Percentiles rank a stretch among this genome's conserved stretches.
phyloP scores from a whole-genome alignment of 352 stramenopile genomes.

The Pythium monospermum region DNA sequence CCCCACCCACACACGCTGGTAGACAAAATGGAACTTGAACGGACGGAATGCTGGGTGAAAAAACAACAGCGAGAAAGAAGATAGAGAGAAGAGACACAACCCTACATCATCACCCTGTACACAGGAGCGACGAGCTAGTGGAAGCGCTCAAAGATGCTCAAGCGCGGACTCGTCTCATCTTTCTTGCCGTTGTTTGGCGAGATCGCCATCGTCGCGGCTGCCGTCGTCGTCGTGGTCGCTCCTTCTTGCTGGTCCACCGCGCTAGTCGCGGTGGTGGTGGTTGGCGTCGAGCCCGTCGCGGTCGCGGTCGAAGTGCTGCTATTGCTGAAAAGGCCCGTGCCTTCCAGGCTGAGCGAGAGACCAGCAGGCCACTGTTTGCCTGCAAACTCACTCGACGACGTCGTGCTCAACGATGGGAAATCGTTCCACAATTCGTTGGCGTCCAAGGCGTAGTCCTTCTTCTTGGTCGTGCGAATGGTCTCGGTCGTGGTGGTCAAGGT shows the following conservation, averaged over 20 bases:
- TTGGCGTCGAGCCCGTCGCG: constrained; percentile 25
- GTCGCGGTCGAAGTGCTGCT: constrained; percentile 21
- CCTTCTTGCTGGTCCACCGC: constrained; percentile 15
- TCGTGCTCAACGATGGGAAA: constrained; percentile 40
- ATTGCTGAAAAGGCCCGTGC: constrained; percentile 20
- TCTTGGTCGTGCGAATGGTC: constrained; percentile 19
- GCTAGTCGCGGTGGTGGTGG: constrained; percentile 3
- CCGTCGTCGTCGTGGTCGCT: constrained; percentile 25
- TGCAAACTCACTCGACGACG: constrained; percentile 22
- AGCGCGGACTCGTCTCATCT: constrained; percentile 65
- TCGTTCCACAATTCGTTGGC: constrained; percentile 78
- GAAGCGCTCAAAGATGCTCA: constrained; percentile 83
- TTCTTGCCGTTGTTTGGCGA: too few relatives aligned
- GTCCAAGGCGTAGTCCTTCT: constrained; percentile 54
- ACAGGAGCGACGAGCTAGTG: constrained; percentile 40
- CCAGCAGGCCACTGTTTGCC: constrained; percentile 60
- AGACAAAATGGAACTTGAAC: constrained; percentile 27
- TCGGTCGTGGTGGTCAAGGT: constrained; percentile 19
- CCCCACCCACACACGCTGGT: constrained; percentile 27
- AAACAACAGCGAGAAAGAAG: not conserved
- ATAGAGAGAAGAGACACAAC: not conserved
- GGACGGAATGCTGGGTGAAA: constrained; percentile 1
- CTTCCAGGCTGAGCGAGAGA: constrained; percentile 56
- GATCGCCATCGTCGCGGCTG: too few relatives aligned
- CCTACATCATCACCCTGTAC: constrained; percentile 6